Evolutionary conservation across 495 filamentous ascomycete species (phyloP), one percentile per base, ranked within the genome.

Genomic region (Talaromyces wortmannii): DNA sequence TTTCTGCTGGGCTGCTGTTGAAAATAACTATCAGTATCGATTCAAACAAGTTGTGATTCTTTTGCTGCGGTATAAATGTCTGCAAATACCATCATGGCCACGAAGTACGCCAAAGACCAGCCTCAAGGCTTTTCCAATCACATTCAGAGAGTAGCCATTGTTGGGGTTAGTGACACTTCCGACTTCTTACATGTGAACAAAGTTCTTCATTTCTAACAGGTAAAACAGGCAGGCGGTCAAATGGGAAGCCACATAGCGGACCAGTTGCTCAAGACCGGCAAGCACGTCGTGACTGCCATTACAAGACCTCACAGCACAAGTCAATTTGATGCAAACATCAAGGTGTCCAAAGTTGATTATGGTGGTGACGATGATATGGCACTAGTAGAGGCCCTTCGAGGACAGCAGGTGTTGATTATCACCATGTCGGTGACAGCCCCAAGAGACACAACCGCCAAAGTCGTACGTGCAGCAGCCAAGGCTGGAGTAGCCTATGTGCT

Each of bases 401-500:
- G 71, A 56, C 77, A 82, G 53, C 72, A 85, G 29, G 75, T 70
- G 43, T 69, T 88, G 15, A 69, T 88, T 59, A 85, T 87, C 61
- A 83, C 80, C 4, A 61, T 88, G 56, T 45, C 52, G 12, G 64
- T 70, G 4, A 56, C 18, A 1, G 74, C 75, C 0, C 67, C 77
- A 0, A 59, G 56, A 2, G 72, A 75, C 4, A 70, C 65, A 0
- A 74, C 83, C 11, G 45, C 49, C 32, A 70, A 73, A 50, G 69
- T 89, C 51, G 64, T 86, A 56, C 57, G 74, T 2, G 85, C 86
- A 0, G 87, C 87, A 0, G 80, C 73, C 6, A 70, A 78, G 42
- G 85, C 87, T 0, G 78, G 77, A 5, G 80, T 89, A 0, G 65
- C 64, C 0, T 87, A 80, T 67, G 62, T 89, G 50, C 61, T 88